Evolutionary conservation across 2,329 filamentous ascomycete species (phyloP), one percentile per base, ranked within the genome.

Genomic region (Colletotrichum chrysophilum): DNA sequence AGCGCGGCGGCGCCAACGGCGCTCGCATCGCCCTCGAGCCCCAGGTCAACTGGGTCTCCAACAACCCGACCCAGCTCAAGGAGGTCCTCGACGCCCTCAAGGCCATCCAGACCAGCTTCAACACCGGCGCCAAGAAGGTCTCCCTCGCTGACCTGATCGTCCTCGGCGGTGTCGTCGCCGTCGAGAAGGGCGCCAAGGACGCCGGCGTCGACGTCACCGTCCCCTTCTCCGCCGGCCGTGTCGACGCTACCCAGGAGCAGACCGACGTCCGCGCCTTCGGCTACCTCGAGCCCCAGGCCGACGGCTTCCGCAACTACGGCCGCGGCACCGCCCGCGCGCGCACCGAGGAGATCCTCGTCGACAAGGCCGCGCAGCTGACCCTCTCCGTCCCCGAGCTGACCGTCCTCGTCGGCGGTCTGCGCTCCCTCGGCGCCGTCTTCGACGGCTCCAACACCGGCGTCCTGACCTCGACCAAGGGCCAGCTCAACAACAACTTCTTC

Each of bases 221-320:
- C 3, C 93, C 94, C 18, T 96, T 96, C 87, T 90, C 89, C 1
- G 92, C 94, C 4, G 94, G 94, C 77, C 94, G 94, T 71, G 91
- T 86, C 43, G 94, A 96, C 79, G 93, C 94, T 30, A 88, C 91
- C 0, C 90, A 93, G 83, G 93, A 94, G 81, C 89, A 95, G 85
- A 96, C 94, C 8, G 94, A 96, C 71, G 85, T 89, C 24, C 81
- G 90, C 78, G 92, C 92, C 2, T 92, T 94, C 81, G 82, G 82
- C 74, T 88, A 93, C 85, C 90, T 96, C 32, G 90, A 95, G 87
- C 94, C 94, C 4, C 79, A 87, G 52, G 90, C 89, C 21, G 94
- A 96, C 78, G 93, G 93, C 9, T 96, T 96, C 93, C 93, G 94
- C 82, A 96, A 94, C 90, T 95, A 94, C 82, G 94, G 93, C 80